Percentiles rank a stretch among this genome's conserved stretches.
Evolutionary conservation across 2,329 filamentous ascomycete species (phyloP).

Genomic region (Balansia obtecta): DNA sequence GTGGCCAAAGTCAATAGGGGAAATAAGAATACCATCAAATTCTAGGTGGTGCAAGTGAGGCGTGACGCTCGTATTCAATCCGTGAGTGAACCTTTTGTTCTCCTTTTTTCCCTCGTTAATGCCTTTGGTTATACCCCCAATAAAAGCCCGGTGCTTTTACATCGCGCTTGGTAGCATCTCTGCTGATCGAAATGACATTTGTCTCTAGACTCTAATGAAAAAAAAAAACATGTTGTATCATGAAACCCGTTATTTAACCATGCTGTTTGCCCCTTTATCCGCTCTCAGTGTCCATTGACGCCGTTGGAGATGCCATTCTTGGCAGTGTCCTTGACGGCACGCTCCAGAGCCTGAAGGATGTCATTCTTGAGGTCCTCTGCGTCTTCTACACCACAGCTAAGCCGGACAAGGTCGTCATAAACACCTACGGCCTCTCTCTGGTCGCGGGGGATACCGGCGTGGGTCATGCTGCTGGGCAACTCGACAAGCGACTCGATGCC

Average conservation of each 20-base stretch:
- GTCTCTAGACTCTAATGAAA: background rate
- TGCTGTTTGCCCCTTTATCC: background rate
- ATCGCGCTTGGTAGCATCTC: background rate
- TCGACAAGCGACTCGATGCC: conserved; percentile 89
- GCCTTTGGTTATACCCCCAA: background rate
- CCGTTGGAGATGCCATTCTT: conserved; percentile 18
- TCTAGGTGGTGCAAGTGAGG: background rate
- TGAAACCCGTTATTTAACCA: background rate
- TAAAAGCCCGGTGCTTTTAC: background rate
- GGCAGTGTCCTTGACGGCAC: conserved; percentile 39
- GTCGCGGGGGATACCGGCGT: conserved; percentile 84
- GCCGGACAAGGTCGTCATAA: conserved; percentile 83
- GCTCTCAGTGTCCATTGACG: conserved; percentile 14
- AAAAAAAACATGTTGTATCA: background rate
- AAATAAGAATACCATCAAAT: background rate
- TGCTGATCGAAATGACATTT: background rate
- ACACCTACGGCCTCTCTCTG: conserved; percentile 88
- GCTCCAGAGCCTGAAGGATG: conserved; percentile 70
- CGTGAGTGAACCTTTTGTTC: background rate
- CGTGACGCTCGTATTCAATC: background rate
- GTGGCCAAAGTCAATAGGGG: background rate
- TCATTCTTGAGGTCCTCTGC: conserved; percentile 71
- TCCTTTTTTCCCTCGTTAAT: background rate
- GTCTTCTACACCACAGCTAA: conserved; percentile 94
- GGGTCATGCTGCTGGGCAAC: conserved; percentile 91